Evolutionary conservation across 768 basidiomycete species (phyloP).

Genomic region (Pholiota molesta): DNA sequence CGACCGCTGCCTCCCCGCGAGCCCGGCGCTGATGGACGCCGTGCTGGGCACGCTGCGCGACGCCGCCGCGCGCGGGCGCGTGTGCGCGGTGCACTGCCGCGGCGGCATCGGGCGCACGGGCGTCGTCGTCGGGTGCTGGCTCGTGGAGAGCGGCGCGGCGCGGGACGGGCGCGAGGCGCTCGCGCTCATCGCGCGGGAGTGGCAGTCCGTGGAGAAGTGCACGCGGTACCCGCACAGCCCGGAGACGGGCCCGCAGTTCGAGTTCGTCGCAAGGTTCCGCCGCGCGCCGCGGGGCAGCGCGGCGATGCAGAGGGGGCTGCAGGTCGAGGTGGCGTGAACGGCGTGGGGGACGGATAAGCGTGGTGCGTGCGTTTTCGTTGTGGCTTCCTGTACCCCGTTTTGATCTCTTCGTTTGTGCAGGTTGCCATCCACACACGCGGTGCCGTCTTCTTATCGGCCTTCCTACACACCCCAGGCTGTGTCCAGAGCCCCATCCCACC

Average conservation of each 20-base stretch:
- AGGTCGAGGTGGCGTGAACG: slow-evolving; percentile 6
- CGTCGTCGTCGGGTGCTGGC: slow-evolving; percentile 69
- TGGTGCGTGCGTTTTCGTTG: not conserved
- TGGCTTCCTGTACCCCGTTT: not conserved
- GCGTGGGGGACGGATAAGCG: not conserved
- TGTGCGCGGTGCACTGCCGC: slow-evolving; percentile 77
- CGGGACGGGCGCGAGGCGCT: slow-evolving; percentile 68
- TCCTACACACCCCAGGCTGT: not conserved
- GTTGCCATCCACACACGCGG: not conserved
- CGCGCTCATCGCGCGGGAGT: slow-evolving; percentile 64
- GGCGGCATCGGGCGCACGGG: slow-evolving; percentile 80
- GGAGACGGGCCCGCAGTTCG: slow-evolving; percentile 78
- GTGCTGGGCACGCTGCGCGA: slow-evolving; percentile 63
- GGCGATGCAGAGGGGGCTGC: slow-evolving; percentile 4
- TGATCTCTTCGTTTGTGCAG: too few relatives aligned
- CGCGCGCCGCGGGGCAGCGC: slow-evolving; percentile 15
- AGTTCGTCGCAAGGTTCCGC: slow-evolving; percentile 68
- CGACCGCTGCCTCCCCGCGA: slow-evolving; percentile 69
- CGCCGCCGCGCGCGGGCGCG: slow-evolving; percentile 59
- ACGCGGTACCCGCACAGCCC: slow-evolving; percentile 75
- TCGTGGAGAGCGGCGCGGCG: slow-evolving; percentile 67
- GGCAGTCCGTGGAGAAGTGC: slow-evolving; percentile 80
- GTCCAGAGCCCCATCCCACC: not conserved
- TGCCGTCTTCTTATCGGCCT: not conserved
- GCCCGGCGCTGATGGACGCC: slow-evolving; percentile 55